Conservation (phyloP, 176 grass and related monocot genomes). For the Lolium rigidum region DNA sequence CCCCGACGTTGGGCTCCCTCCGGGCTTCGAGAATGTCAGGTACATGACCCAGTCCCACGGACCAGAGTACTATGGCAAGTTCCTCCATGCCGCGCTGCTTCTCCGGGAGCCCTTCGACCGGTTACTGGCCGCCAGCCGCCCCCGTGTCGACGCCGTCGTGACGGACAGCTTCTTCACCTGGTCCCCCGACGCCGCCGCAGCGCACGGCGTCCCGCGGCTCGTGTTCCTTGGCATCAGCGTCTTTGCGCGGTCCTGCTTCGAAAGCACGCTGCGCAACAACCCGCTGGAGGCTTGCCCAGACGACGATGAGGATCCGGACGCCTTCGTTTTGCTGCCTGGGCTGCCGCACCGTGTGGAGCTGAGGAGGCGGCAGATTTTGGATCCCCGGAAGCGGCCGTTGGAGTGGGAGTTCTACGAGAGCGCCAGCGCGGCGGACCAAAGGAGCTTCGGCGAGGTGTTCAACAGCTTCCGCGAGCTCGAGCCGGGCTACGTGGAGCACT, state of each 20-base stretch:
- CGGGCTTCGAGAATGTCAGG: not conserved
- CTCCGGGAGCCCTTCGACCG: conserved; percentile 1
- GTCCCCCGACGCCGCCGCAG: too few species aligned
- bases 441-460: conserved; percentile 1
- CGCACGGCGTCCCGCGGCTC: too few species aligned
- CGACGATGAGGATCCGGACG: too few species aligned
- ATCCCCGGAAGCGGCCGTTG: too few species aligned
- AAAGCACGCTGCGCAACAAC: not conserved
- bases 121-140: not conserved
- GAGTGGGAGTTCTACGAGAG: not conserved
- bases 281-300: not conserved
- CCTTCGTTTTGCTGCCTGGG: too few species aligned
- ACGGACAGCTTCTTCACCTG: too few species aligned
- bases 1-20: not conserved
- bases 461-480: not conserved
- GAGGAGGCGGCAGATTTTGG: too few species aligned
- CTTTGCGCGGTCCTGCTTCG: not conserved
- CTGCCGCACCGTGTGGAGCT: too few species aligned
- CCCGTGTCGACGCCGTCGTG: too few species aligned
- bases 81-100: not conserved
- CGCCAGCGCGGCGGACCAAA: not conserved
- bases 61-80: not conserved
- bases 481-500: not conserved
- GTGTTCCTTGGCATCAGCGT: not conserved
- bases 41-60: not conserved